Percentiles rank a stretch among this genome's conserved stretches.
phyloP scores from a whole-genome alignment of 768 basidiomycete genomes.

The Suillus occidentalis region DNA sequence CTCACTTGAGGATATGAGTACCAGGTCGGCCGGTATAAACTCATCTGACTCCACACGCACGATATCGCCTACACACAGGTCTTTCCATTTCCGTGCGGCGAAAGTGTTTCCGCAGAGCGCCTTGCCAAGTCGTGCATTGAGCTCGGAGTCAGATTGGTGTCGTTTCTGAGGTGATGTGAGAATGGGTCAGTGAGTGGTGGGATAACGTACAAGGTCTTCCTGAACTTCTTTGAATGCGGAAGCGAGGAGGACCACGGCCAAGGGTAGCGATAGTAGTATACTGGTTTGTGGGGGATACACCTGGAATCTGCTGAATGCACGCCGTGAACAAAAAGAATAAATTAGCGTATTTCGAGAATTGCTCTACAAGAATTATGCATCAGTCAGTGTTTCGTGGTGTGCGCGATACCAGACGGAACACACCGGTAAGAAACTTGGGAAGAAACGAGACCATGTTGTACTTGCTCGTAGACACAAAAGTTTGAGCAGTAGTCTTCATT shows the following conservation, averaged over 20 bases:
- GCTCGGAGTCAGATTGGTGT: constrained; percentile 89
- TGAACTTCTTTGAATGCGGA: constrained; percentile 95
- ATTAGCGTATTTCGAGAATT: constrained; percentile 99
- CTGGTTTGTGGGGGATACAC: constrained; percentile 91
- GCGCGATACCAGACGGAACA: constrained; percentile 23
- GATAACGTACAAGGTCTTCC: constrained; percentile 79
- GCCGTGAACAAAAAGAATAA: constrained; percentile 98
- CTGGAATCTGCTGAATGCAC: constrained; percentile 96
- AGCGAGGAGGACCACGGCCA: constrained; percentile 84
- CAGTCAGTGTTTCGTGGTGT: constrained; percentile 2
- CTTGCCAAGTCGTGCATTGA: constrained; percentile 82
- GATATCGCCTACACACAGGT: constrained; percentile 88
- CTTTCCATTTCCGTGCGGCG: constrained; percentile 78
- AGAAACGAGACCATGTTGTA: constrained; percentile 87
- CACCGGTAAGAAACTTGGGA: constrained; percentile 92
- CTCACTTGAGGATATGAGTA: constrained; percentile 86
- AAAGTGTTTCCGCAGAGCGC: constrained; percentile 73
- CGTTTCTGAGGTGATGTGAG: constrained; percentile 68
- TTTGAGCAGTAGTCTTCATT: constrained; percentile 75
- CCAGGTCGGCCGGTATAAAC: constrained; percentile 93
- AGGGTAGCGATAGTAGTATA: constrained; percentile 95
- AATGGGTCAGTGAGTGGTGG: neutral
- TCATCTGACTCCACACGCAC: constrained; percentile 89
- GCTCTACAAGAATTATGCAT: constrained; percentile 53
- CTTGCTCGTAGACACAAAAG: constrained; percentile 90